Percentiles rank a stretch among this genome's conserved stretches.
These are phyloP conservation scores for Eucalyptus curtisii DNA, from an alignment of 345 rosid species.

Conservation along the genomic window DNA sequence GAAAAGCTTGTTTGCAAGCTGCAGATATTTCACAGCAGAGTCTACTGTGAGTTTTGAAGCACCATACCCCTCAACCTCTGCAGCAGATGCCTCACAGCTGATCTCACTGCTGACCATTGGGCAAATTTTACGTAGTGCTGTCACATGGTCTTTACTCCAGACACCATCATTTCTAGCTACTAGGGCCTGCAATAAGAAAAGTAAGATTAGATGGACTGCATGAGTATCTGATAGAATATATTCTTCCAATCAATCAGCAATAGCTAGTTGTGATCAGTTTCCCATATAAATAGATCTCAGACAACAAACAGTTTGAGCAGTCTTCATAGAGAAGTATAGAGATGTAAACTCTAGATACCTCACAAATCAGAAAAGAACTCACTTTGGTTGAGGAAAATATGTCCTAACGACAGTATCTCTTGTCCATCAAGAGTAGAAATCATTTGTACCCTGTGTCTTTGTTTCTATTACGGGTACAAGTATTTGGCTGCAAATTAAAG, in stretches of 20 bases:
- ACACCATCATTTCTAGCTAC: slow-evolving; percentile 96
- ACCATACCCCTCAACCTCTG: slow-evolving; percentile 99
- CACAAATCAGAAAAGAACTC: not conserved
- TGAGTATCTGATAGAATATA: not conserved
- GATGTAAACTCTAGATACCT: not conserved
- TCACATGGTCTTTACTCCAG: slow-evolving; percentile 91
- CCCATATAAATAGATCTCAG: not conserved
- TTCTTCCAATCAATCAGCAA: not conserved
- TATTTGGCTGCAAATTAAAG: not conserved
- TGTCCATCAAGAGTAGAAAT: not conserved
- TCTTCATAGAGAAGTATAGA: not conserved
- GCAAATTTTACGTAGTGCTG: slow-evolving; percentile 82
- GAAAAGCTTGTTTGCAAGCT: slow-evolving; percentile 93
- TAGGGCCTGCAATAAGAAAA: slow-evolving; percentile 50
- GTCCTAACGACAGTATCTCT: not conserved
- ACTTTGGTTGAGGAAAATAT: not conserved
- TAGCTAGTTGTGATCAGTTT: not conserved
- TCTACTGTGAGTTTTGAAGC: slow-evolving; percentile 99
- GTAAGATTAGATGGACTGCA: not conserved
- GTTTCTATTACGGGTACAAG: not conserved
- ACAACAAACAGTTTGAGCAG: not conserved
- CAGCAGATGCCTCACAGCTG: slow-evolving; percentile 89
- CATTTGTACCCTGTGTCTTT: not conserved
- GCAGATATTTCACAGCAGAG: slow-evolving; percentile 95
- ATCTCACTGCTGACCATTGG: slow-evolving; percentile 94